phyloP scores from a whole-genome alignment of 306 rosid species.

The Malus asiatica region DNA sequence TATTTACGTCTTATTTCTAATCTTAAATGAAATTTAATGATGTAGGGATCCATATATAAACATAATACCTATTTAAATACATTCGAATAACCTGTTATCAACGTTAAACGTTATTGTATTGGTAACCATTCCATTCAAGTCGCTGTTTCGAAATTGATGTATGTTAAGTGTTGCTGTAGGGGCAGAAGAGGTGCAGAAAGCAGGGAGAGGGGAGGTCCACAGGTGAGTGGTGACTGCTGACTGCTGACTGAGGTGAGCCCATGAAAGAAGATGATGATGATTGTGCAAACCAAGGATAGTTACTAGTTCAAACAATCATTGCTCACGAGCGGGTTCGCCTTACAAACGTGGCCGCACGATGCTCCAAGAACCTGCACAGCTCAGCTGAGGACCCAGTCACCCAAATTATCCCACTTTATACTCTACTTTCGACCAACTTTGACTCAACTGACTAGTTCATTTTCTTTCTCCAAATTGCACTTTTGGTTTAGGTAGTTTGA shows the following conservation, averaged over 20 bases:
- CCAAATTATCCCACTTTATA: conserved; percentile 25
- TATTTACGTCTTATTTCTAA: too few relatives aligned
- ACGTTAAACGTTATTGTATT: too few relatives aligned
- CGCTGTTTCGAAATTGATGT: not conserved
- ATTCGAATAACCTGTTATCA: too few relatives aligned
- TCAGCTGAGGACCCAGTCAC: conserved; percentile 11
- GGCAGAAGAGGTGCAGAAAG: not conserved
- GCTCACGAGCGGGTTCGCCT: conserved; percentile 58
- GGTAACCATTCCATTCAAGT: too few relatives aligned
- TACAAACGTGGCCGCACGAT: conserved; percentile 44
- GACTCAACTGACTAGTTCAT: conserved; percentile 15
- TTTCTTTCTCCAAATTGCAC: not conserved
- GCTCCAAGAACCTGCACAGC: conserved; percentile 18
- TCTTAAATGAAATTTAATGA: too few relatives aligned
- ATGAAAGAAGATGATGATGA: conserved; percentile 1
- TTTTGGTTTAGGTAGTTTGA: not conserved
- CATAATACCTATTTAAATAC: too few relatives aligned
- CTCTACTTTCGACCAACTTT: conserved; percentile 14
- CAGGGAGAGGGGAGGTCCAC: not conserved
- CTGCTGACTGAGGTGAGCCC: not conserved
- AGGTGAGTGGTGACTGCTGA: not conserved
- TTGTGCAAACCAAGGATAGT: conserved; percentile 35
- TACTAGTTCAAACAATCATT: conserved; percentile 38
- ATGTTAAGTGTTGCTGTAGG: not conserved
- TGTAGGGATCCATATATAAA: too few relatives aligned